Evolutionary conservation across 495 filamentous ascomycete species (phyloP).

Genomic region (Penicillium flavigenum): DNA sequence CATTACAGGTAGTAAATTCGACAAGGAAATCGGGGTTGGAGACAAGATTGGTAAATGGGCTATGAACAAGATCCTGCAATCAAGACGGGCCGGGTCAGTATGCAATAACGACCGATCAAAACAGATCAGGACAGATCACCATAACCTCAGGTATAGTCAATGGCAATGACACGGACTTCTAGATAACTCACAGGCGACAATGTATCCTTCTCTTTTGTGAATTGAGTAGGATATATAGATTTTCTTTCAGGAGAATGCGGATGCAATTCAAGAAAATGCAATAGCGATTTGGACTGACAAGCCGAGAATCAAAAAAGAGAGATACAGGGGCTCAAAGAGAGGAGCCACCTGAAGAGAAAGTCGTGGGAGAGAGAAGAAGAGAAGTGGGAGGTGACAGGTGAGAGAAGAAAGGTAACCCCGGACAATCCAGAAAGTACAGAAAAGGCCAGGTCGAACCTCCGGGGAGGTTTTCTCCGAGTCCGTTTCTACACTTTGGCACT

Average conservation of each 20-base stretch:
- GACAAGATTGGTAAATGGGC: slow-evolving; percentile 7
- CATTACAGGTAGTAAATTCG: slow-evolving; percentile 36
- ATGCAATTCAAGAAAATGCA: slow-evolving; percentile 11
- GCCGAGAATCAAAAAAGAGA: slow-evolving; percentile 14
- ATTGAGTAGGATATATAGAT: slow-evolving; percentile 12
- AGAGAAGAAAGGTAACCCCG: slow-evolving; percentile 34
- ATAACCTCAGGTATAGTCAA: neutral
- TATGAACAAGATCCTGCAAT: slow-evolving; percentile 23
- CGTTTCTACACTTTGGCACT: slow-evolving; percentile 4
- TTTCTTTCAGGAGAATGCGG: slow-evolving; percentile 7
- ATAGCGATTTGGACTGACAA: slow-evolving; percentile 10
- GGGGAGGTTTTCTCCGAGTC: slow-evolving; percentile 35
- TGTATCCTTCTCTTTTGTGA: slow-evolving; percentile 3
- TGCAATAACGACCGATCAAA: slow-evolving; percentile 11
- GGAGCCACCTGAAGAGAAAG: slow-evolving; percentile 15
- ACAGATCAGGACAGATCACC: slow-evolving; percentile 6
- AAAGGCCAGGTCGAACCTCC: slow-evolving; percentile 37
- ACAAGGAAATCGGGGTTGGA: slow-evolving; percentile 5
- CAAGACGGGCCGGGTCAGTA: slow-evolving; percentile 22
- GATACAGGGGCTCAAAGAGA: slow-evolving; percentile 20
- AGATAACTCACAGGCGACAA: slow-evolving; percentile 6
- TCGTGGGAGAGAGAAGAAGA: slow-evolving; percentile 7
- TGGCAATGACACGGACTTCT: neutral
- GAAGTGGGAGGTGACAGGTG: slow-evolving; percentile 17
- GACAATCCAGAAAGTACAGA: slow-evolving; percentile 28